Conservation (phyloP, 306 rosid species). For the Dryas drummondii region DNA sequence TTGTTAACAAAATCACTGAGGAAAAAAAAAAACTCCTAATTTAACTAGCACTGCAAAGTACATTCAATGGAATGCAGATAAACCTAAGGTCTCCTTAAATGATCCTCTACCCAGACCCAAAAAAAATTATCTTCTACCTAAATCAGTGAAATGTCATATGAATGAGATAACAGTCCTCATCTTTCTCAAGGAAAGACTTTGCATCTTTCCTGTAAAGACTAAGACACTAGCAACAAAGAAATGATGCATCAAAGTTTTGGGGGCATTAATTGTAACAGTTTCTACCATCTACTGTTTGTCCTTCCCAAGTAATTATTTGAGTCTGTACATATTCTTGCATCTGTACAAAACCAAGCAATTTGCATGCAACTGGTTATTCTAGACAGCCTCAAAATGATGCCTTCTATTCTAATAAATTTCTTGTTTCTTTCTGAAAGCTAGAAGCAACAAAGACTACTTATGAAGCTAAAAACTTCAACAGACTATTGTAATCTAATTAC, state of each 20-base stretch:
- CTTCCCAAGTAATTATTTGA: not conserved
- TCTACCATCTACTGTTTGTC: not conserved
- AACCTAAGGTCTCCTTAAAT: not conserved
- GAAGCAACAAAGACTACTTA: not conserved
- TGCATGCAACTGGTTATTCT: not conserved
- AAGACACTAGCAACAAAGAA: not conserved
- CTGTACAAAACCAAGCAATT: not conserved
- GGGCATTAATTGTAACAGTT: not conserved
- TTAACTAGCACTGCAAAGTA: not conserved
- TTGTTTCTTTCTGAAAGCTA: not conserved
- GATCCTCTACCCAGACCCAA: not conserved
- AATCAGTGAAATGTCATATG: not conserved
- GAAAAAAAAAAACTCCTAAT: not conserved
- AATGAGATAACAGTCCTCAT: not conserved
- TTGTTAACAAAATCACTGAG: not conserved
- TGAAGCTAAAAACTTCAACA: not conserved
- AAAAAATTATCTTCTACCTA: not conserved
- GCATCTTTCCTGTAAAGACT: not conserved
- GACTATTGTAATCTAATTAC: not conserved
- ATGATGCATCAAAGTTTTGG: not conserved
- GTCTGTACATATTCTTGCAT: not conserved
- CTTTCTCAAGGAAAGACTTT: not conserved
- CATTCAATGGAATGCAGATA: not conserved
- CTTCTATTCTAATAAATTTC: not conserved
- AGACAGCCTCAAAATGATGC: not conserved